Evolutionary conservation across 441 rosid genomes (phyloP).

Genomic region (Omphalea diandra): DNA sequence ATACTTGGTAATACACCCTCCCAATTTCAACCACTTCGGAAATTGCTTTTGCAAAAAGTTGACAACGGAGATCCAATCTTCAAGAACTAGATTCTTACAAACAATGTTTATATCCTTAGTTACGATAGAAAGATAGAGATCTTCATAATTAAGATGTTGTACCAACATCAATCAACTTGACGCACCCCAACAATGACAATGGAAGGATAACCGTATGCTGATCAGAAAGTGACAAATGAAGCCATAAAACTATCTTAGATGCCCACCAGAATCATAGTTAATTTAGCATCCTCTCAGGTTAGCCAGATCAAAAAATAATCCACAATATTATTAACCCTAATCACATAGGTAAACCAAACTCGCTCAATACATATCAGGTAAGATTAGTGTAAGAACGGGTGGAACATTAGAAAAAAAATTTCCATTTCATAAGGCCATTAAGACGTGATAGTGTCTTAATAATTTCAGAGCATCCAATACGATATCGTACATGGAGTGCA

Average conservation of each 20-base stretch:
- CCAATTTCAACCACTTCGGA: background rate
- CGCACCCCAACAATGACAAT: background rate
- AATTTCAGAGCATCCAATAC: slow-evolving; percentile 2
- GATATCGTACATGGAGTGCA: background rate
- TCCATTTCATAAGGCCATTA: slow-evolving; percentile 1
- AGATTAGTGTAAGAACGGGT: background rate
- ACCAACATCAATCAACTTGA: background rate
- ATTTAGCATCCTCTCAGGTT: no score
- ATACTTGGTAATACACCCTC: no score
- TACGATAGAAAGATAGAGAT: background rate
- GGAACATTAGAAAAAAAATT: background rate
- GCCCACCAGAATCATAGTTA: slow-evolving; percentile 4
- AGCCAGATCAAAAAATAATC: no score
- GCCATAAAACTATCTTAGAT: background rate
- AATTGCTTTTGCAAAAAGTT: background rate
- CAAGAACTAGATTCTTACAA: background rate
- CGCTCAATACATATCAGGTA: background rate
- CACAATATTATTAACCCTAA: background rate
- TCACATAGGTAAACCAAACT: background rate
- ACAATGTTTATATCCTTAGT: background rate
- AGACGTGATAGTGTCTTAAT: background rate
- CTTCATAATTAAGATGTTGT: background rate
- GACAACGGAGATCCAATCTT: background rate
- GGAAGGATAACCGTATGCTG: background rate
- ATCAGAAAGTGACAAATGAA: background rate